A percentile compares a stretch with the other conserved stretches of the same genome.
These are phyloP conservation scores for Fusarium devonianum DNA, from an alignment of 2,329 filamentous ascomycete genomes.

Conservation along the genomic window DNA sequence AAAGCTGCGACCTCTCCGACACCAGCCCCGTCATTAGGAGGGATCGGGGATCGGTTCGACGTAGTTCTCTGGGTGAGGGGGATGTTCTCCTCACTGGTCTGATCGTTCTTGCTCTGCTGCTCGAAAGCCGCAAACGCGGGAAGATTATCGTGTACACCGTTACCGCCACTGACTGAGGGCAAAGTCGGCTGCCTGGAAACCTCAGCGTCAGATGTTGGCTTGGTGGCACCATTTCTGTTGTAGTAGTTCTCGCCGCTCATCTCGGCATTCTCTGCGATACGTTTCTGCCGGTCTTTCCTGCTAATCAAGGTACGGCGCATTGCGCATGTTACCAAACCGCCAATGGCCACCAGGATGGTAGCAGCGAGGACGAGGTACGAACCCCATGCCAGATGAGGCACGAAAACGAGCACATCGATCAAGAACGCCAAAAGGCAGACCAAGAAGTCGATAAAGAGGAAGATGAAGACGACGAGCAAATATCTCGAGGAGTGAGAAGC, in stretches of 20 bases:
- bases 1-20: slow-evolving; percentile 46
- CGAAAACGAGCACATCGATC: slow-evolving; percentile 91
- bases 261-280: slow-evolving; percentile 91
- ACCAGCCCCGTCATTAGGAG: slow-evolving; percentile 50
- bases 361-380: slow-evolving; percentile 92
- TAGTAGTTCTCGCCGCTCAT: slow-evolving; percentile 97
- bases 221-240: slow-evolving; percentile 68
- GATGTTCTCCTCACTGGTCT: slow-evolving; percentile 72
- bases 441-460: slow-evolving; percentile 84
- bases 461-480: slow-evolving; percentile 82
- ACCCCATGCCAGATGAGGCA: slow-evolving; percentile 92
- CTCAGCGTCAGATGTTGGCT: slow-evolving; percentile 51
- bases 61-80: slow-evolving; percentile 73
- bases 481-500: slow-evolving; percentile 91
- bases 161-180: slow-evolving; percentile 63
- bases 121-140: slow-evolving; percentile 72
- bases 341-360: slow-evolving; percentile 82
- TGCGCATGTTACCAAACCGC: slow-evolving; percentile 86
- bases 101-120: slow-evolving; percentile 67
- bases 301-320: slow-evolving; percentile 93
- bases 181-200: slow-evolving; percentile 63
- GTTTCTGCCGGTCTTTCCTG: slow-evolving; percentile 89
- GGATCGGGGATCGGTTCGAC: slow-evolving; percentile 62
- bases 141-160: slow-evolving; percentile 57
- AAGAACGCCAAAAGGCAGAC: slow-evolving; percentile 87